Evolutionary conservation across 805 yeast species (phyloP).

Genomic region (Cyberlindnera nakhonratchasimensis): DNA sequence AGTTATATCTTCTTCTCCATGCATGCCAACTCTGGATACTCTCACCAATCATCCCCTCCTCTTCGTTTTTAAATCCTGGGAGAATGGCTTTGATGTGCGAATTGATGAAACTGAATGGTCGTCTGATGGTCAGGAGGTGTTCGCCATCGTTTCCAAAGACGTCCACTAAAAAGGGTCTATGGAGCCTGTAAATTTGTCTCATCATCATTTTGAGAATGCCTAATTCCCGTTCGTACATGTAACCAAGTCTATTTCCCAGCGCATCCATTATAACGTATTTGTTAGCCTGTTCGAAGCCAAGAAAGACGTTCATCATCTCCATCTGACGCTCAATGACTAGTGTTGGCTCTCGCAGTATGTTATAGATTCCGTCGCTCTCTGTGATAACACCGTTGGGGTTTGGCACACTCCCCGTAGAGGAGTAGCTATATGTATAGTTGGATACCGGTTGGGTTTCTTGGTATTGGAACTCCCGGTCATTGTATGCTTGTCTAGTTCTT

Average conservation of each 20-base stretch:
- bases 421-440: conserved; percentile 7
- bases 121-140: conserved; percentile 56
- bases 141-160: conserved; percentile 64
- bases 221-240: conserved; percentile 75
- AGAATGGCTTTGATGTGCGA: conserved; percentile 75
- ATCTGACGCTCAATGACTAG: conserved; percentile 83
- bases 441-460: conserved; percentile 4
- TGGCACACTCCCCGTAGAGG: conserved; percentile 38
- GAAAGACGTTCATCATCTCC: conserved; percentile 80
- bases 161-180: conserved; percentile 81
- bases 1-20: conserved; percentile 86
- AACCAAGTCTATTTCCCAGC: conserved; percentile 71
- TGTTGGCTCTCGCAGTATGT: conserved; percentile 73
- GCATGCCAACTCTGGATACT: conserved; percentile 91
- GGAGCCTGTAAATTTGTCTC: conserved; percentile 79
- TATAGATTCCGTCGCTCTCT: conserved; percentile 54
- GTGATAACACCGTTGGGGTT: conserved; percentile 34
- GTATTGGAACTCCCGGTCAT: conserved; percentile 2
- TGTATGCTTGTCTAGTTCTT: conserved; percentile 4
- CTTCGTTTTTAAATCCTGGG: conserved; percentile 49
- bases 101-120: conserved; percentile 87
- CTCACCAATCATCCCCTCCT: conserved; percentile 66
- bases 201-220: conserved; percentile 54
- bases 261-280: conserved; percentile 70
- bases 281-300: conserved; percentile 93